phyloP scores from a whole-genome alignment of 2,329 filamentous ascomycete genomes.

The Nothophaeocryptopus gaeumannii region DNA sequence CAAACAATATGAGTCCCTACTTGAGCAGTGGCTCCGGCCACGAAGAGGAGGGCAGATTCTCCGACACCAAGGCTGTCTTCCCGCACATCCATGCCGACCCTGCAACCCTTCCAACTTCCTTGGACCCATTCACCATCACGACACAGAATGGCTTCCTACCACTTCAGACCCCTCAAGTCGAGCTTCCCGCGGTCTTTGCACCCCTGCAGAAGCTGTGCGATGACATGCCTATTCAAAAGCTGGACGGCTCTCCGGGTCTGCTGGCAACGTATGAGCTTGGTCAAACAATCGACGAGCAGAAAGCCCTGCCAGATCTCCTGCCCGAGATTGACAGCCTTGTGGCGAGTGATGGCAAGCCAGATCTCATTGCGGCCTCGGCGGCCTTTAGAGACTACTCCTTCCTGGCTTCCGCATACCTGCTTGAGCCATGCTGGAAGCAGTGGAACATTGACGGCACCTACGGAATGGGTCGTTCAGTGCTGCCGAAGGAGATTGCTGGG shows the following conservation, averaged over 20 bases:
- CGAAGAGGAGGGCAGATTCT: constrained; percentile 7
- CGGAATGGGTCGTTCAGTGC: constrained; percentile 68
- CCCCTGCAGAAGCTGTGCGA: constrained; percentile 68
- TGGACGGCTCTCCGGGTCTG: constrained; percentile 71
- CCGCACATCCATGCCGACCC: constrained; percentile 32
- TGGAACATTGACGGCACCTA: constrained; percentile 63
- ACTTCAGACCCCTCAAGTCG: constrained; percentile 48
- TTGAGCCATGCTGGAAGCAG: constrained; percentile 85
- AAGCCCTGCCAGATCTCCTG: constrained; percentile 75
- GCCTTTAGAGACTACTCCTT: constrained; percentile 91
- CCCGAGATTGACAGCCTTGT: constrained; percentile 52
- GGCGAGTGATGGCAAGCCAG: constrained; percentile 58
- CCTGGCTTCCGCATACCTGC: constrained; percentile 80
- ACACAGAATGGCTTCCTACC: constrained; percentile 73
- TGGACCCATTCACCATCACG: constrained; percentile 67
- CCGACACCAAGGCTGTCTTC: constrained; percentile 22
- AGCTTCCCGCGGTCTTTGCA: constrained; percentile 71
- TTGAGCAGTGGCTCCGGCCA: constrained; percentile 15
- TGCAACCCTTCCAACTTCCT: constrained; percentile 23
- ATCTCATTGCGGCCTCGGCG: constrained; percentile 78
- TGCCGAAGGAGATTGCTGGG: constrained; percentile 72
- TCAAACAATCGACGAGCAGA: constrained; percentile 59
- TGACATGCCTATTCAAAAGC: constrained; percentile 75
- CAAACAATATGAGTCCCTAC: constrained; percentile 21
- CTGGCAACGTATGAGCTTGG: constrained; percentile 73